Evolutionary conservation across 257 asterid species (phyloP).

Genomic region (Fraxinus americana): DNA sequence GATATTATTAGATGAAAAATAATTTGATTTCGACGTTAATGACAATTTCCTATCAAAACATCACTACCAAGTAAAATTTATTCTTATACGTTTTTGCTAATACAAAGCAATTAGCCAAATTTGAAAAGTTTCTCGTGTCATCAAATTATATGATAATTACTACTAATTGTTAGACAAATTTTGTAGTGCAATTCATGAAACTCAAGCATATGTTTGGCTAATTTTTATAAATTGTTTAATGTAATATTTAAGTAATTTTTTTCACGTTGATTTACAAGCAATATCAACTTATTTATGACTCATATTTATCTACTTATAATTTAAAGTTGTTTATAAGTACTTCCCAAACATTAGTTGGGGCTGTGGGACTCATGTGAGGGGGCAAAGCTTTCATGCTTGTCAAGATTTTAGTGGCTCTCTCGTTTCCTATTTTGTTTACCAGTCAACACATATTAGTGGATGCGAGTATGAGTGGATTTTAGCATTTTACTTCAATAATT

Average conservation of each 20-base stretch:
- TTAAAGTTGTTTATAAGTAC: no score
- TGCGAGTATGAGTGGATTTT: background rate
- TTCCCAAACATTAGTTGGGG: no score
- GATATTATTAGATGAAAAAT: no score
- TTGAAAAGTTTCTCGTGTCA: no score
- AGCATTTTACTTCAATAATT: background rate
- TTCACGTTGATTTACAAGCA: no score
- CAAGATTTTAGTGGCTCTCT: background rate
- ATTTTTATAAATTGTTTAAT: no score
- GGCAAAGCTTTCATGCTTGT: background rate
- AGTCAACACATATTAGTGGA: background rate
- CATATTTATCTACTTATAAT: no score
- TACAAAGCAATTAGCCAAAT: background rate
- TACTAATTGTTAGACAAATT: no score
- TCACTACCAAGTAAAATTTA: background rate
- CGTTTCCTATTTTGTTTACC: background rate
- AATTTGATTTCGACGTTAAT: background rate
- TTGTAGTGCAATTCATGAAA: background rate
- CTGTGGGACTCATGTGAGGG: background rate
- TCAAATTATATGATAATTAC: no score
- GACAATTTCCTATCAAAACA: background rate
- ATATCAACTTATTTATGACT: no score
- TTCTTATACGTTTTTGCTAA: background rate
- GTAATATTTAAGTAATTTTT: no score
- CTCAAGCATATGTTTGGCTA: background rate